Evolutionary conservation across 1,284 basidiomycete genomes (phyloP).

Genomic region (Agaricales sp.): DNA sequence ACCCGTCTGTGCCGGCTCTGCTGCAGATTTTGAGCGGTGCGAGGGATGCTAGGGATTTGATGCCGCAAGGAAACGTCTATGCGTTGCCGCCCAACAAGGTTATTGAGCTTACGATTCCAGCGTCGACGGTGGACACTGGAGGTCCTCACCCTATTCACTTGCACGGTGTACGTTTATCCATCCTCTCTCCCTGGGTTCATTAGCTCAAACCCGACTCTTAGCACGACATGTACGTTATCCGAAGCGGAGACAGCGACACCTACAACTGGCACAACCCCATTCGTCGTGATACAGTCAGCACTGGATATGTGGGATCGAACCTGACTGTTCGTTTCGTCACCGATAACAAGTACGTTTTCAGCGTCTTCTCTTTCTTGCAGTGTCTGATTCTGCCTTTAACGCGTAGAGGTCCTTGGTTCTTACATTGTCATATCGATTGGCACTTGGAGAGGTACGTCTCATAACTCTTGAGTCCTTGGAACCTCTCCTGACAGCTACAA

Average conservation of each 20-base stretch:
- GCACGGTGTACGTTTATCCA: conserved; percentile 12
- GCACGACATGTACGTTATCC: conserved; percentile 25
- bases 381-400: not conserved
- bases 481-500: conserved; percentile 2
- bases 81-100: conserved; percentile 20
- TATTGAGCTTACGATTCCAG: conserved; percentile 18
- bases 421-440: conserved; percentile 42
- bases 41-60: conserved; percentile 15
- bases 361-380: too few relatives aligned
- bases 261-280: conserved; percentile 31
- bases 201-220: conserved; percentile 7
- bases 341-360: conserved; percentile 17
- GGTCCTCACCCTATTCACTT: conserved; percentile 20
- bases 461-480: not conserved
- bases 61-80: conserved; percentile 20
- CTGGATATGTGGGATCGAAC: conserved; percentile 17
- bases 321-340: conserved; percentile 24
- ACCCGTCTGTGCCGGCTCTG: conserved; percentile 22
- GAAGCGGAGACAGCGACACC: conserved; percentile 15
- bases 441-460: conserved; percentile 24
- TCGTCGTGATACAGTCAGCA: conserved; percentile 21
- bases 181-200: not conserved
- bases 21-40: conserved; percentile 25
- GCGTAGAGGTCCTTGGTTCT: conserved; percentile 26
- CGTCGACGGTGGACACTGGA: not conserved